Percentiles rank a stretch among this genome's conserved stretches.
These are phyloP conservation scores for Fraxinus americana DNA, from an alignment of 257 asterid species.

Conservation along the genomic window DNA sequence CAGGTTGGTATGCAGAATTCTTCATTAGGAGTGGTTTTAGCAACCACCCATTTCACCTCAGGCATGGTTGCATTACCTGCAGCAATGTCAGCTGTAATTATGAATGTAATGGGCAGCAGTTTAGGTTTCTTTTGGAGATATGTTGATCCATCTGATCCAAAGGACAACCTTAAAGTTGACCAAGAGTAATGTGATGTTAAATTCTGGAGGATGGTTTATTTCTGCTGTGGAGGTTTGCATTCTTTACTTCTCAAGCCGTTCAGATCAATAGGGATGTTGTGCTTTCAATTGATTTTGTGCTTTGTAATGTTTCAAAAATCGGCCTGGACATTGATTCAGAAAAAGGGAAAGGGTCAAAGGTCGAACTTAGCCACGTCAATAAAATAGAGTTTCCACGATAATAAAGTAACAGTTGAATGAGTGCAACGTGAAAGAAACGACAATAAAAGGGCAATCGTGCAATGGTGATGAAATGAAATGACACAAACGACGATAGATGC, in stretches of 20 bases:
- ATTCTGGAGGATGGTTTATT: not conserved
- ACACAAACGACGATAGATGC: too few species aligned
- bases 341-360: not conserved
- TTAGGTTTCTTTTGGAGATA: conserved; percentile 81
- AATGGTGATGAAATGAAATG: too few species aligned
- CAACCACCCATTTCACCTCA: conserved; percentile 77
- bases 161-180: conserved; percentile 17
- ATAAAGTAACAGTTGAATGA: too few species aligned
- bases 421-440: too few species aligned
- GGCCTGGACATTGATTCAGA: not conserved
- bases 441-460: too few species aligned
- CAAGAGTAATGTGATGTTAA: conserved; percentile 11
- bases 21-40: conserved; percentile 88
- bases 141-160: conserved; percentile 49
- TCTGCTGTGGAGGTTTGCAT: not conserved
- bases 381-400: too few species aligned
- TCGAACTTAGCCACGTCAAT: too few species aligned
- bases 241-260: not conserved
- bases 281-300: not conserved
- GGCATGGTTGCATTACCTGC: conserved; percentile 82
- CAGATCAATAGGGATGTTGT: not conserved
- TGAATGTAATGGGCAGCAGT: conserved; percentile 94
- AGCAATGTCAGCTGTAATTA: conserved; percentile 79
- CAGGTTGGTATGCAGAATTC: conserved; percentile 99
- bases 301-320: not conserved